Conservation (phyloP, 225 moss, liverwort and hornwort genomes). For the Takakia lepidozioides region DNA sequence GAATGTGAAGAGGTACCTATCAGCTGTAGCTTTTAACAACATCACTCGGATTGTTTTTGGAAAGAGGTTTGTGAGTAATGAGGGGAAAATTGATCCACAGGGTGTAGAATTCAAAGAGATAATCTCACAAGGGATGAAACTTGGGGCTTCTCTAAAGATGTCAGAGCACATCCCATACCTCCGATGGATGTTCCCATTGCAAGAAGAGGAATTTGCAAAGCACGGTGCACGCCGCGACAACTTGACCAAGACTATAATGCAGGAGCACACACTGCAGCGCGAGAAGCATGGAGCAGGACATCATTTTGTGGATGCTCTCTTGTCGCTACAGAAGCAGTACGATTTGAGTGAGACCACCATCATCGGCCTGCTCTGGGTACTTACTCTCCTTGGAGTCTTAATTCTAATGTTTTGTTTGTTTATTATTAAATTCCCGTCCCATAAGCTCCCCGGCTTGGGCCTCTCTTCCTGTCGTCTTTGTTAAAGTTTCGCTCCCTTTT, state of each 20-base stretch:
- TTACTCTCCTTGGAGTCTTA: too few species aligned
- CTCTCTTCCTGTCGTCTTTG: too few species aligned
- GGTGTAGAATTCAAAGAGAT: slow-evolving; percentile 87
- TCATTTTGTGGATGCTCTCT: slow-evolving; percentile 86
- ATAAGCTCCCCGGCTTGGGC: too few species aligned
- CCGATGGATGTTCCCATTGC: slow-evolving; percentile 92
- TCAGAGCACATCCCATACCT: slow-evolving; percentile 92
- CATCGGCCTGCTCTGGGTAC: slow-evolving; percentile 89
- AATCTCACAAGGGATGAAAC: slow-evolving; percentile 78
- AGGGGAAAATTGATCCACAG: slow-evolving; percentile 52
- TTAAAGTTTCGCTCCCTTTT: too few species aligned
- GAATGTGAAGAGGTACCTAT: slow-evolving; percentile 52
- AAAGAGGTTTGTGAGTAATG: slow-evolving; percentile 74
- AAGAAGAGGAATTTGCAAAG: slow-evolving; percentile 77
- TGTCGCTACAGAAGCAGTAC: slow-evolving; percentile 68
- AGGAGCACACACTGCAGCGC: slow-evolving; percentile 40
- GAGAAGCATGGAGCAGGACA: slow-evolving; percentile 35
- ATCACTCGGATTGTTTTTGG: slow-evolving; percentile 93
- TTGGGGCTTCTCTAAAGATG: slow-evolving; percentile 77
- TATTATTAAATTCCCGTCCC: too few species aligned
- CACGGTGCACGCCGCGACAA: slow-evolving; percentile 67
- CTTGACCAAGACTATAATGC: slow-evolving; percentile 80
- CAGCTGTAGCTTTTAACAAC: slow-evolving; percentile 89
- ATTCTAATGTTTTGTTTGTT: too few species aligned
- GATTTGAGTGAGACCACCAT: slow-evolving; percentile 90